Conservation (phyloP, 129 eudicot species). For the Oenanthe sinensis region DNA sequence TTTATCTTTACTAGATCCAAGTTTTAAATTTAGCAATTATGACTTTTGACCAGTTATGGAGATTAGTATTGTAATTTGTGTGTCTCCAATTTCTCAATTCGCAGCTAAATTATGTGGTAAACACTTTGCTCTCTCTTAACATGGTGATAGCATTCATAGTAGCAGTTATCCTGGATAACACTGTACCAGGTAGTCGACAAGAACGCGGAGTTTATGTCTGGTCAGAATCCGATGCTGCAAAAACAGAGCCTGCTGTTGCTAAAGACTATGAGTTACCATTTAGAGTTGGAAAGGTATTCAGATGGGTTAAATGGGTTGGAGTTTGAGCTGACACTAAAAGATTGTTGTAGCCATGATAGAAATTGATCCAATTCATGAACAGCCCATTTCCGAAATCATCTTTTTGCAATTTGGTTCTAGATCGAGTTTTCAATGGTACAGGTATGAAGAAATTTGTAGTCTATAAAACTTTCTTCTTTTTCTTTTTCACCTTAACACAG, state of each 20-base stretch:
- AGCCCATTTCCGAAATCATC: neutral
- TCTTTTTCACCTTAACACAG: neutral
- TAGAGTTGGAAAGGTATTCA: conserved; percentile 72
- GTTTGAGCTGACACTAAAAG: conserved; percentile 21
- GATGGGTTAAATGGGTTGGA: conserved; percentile 98
- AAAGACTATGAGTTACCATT: conserved; percentile 85
- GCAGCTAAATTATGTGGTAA: conserved; percentile 80
- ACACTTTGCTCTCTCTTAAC: conserved; percentile 73
- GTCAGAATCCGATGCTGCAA: conserved; percentile 81
- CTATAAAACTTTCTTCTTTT: neutral
- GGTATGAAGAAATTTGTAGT: conserved; percentile 9
- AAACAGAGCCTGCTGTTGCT: conserved; percentile 71
- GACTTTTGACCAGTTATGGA: neutral
- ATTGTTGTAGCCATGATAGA: neutral
- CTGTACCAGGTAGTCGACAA: conserved; percentile 85
- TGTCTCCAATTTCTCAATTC: conserved; percentile 2
- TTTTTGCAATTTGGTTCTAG: neutral
- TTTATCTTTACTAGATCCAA: neutral
- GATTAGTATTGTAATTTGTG: neutral
- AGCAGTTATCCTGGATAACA: conserved; percentile 77
- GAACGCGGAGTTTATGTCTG: conserved; percentile 95
- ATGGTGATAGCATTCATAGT: conserved; percentile 93
- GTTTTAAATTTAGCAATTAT: neutral
- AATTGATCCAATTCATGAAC: neutral
- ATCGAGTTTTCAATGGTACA: neutral